These are phyloP conservation scores for Raffaelea albimanens DNA, from an alignment of 2,329 filamentous ascomycete species.

Conservation along the genomic window DNA sequence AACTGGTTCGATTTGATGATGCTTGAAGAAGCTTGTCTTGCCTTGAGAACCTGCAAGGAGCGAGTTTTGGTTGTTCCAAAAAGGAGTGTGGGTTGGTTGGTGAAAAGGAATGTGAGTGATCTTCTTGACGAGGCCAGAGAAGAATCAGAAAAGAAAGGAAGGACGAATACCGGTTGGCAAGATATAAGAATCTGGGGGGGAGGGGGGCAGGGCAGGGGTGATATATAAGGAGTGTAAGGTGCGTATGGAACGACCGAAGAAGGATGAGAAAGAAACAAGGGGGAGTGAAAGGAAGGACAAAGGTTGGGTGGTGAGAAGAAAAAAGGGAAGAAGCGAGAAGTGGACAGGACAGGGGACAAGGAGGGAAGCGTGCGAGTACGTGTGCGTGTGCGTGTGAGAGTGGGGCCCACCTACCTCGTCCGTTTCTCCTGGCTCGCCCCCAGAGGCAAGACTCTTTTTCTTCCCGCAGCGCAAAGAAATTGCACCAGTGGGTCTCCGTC, in stretches of 20 bases:
- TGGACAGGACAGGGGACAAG: background rate
- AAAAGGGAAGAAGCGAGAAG: background rate
- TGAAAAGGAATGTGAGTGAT: conserved; percentile 3
- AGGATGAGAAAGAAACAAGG: background rate
- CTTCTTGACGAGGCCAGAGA: background rate
- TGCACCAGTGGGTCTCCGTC: conserved; percentile 8
- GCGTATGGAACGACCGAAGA: background rate
- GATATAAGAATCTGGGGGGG: background rate
- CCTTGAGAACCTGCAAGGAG: conserved; percentile 8
- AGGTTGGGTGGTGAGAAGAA: background rate
- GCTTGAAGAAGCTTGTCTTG: background rate
- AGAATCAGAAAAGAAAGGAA: conserved; percentile 1
- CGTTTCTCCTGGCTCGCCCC: too few relatives aligned
- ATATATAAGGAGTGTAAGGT: conserved; percentile 10
- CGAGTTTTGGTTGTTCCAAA: background rate
- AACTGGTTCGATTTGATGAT: conserved; percentile 6
- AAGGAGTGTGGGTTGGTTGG: conserved; percentile 7
- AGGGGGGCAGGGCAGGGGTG: conserved; percentile 1
- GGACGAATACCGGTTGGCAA: background rate
- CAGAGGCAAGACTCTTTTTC: too few relatives aligned
- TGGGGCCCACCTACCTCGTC: too few relatives aligned
- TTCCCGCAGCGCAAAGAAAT: conserved; percentile 8
- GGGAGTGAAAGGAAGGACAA: conserved; percentile 2
- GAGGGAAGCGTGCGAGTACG: background rate
- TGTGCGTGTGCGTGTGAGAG: background rate